These are phyloP conservation scores for Microcyclosporella mali DNA, from an alignment of 2,329 filamentous ascomycete species.

Conservation along the genomic window DNA sequence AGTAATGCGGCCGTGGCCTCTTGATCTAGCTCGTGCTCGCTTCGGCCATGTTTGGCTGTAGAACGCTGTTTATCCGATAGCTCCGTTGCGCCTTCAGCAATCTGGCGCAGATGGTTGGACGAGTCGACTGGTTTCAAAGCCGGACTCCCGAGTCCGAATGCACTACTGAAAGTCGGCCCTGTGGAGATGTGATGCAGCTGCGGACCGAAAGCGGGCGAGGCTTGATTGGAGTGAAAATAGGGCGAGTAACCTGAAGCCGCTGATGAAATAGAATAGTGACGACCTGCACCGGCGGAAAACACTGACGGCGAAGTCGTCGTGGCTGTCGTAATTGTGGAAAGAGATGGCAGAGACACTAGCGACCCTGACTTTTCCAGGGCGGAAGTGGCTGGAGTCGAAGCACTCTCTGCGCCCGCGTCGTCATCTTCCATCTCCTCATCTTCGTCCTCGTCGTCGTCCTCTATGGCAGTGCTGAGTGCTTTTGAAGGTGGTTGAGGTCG, in stretches of 20 bases:
- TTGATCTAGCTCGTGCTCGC: slow-evolving; percentile 45
- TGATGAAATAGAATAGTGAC: slow-evolving; percentile 37
- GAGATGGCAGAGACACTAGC: slow-evolving; percentile 35
- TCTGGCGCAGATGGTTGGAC: slow-evolving; percentile 19
- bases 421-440: slow-evolving; percentile 58
- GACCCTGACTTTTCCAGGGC: slow-evolving; percentile 17
- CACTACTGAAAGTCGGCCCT: slow-evolving; percentile 14
- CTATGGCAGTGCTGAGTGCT: slow-evolving; percentile 20
- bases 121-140: slow-evolving; percentile 52
- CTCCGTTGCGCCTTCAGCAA: slow-evolving; percentile 24
- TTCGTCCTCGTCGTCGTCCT: slow-evolving; percentile 36
- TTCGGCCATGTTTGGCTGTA: slow-evolving; percentile 14
- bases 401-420: slow-evolving; percentile 6
- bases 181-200: slow-evolving; percentile 25
- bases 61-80: slow-evolving; percentile 21
- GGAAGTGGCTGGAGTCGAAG: slow-evolving; percentile 31
- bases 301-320: slow-evolving; percentile 27
- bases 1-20: slow-evolving; percentile 80
- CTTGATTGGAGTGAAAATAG: slow-evolving; percentile 42
- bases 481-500: slow-evolving; percentile 17
- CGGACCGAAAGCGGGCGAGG: slow-evolving; percentile 55
- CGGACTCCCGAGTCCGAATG: slow-evolving; percentile 33
- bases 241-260: slow-evolving; percentile 32
- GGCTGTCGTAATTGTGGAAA: slow-evolving; percentile 38
- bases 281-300: slow-evolving; percentile 22